A percentile compares a stretch with the other conserved stretches of the same genome.
Conservation (phyloP, 2,329 filamentous ascomycete genomes). For the Zalaria obscura region DNA sequence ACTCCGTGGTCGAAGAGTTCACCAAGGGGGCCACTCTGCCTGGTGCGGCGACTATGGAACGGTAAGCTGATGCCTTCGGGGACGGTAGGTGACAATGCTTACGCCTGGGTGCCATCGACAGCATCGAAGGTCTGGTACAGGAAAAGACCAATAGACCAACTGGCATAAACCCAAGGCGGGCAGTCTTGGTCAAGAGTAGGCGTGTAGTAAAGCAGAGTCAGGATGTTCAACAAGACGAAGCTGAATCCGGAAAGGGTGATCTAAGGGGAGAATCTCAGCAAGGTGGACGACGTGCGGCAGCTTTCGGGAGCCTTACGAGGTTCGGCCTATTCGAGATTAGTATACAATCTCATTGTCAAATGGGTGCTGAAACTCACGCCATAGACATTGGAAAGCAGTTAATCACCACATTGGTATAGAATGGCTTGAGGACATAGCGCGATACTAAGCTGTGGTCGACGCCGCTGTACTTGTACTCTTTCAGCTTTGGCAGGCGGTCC, state of each 20-base stretch:
- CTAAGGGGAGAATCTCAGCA: constrained; percentile 16
- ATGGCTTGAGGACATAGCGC: constrained; percentile 90
- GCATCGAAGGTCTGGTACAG: constrained; percentile 98
- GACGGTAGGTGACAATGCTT: constrained; percentile 24
- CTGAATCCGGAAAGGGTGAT: constrained; percentile 85
- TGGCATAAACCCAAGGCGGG: constrained; percentile 86
- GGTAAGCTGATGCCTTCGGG: constrained; percentile 1
- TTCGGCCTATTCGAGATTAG: constrained; percentile 3
- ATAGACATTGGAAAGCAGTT: constrained; percentile 89
- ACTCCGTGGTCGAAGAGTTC: constrained; percentile 97
- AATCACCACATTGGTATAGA: constrained; percentile 91
- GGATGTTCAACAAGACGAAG: constrained; percentile 78
- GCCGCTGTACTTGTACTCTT: constrained; percentile 79
- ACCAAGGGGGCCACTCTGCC: constrained; percentile 82
- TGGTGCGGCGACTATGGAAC: constrained; percentile 57
- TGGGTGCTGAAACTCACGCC: constrained; percentile 43
- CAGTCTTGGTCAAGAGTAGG: constrained; percentile 90
- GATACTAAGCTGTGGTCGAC: constrained; percentile 85
- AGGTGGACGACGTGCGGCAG: too few species aligned
- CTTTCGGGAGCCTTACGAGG: constrained; percentile 1
- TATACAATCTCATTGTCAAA: background rate
- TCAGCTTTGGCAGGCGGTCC: constrained; percentile 73
- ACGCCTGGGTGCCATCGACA: constrained; percentile 88
- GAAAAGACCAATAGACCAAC: constrained; percentile 80
- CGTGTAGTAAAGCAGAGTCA: constrained; percentile 91